phyloP scores from a whole-genome alignment of 1,139 yeast genomes.

The Eremothecium gossypii region DNA sequence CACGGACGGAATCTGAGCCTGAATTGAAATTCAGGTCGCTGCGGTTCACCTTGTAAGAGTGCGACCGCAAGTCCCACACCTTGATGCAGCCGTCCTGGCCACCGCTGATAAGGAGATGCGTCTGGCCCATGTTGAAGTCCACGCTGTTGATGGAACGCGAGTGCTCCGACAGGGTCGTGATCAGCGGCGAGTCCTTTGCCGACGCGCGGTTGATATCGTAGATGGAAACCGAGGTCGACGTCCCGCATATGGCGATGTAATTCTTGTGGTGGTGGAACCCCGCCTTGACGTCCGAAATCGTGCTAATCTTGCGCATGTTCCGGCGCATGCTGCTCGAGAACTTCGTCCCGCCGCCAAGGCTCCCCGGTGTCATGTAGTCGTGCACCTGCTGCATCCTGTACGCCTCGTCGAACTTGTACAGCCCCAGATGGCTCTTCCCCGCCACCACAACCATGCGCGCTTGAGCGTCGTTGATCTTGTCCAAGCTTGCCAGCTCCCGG shows the following conservation, averaged over 20 bases:
- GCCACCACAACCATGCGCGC: conserved; percentile 23
- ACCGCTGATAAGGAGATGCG: conserved; percentile 63
- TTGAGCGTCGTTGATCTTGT: conserved; percentile 24
- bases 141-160: conserved; percentile 74
- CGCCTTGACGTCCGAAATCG: conserved; percentile 39
- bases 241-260: conserved; percentile 36
- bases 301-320: conserved; percentile 32
- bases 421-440: conserved; percentile 28
- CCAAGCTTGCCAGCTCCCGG: conserved; percentile 27
- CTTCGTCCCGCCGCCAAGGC: conserved; percentile 4
- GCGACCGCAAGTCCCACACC: conserved; percentile 74
- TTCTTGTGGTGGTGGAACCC: conserved; percentile 38
- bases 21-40: conserved; percentile 30
- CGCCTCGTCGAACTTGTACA: conserved; percentile 21
- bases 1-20: conserved; percentile 39
- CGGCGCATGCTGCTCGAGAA: conserved; percentile 4
- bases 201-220: conserved; percentile 38
- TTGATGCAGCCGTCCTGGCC: conserved; percentile 87
- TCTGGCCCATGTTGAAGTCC: conserved; percentile 53
- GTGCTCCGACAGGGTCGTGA: conserved; percentile 54
- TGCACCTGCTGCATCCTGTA: conserved; percentile 16
- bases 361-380: conserved; percentile 16
- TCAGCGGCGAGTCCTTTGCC: conserved; percentile 33
- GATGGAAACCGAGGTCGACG: conserved; percentile 44
- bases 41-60: conserved; percentile 20